Evolutionary conservation across 345 rosid species (phyloP), one percentile per base, ranked within the genome.

Genomic region (Salix exigua): DNA sequence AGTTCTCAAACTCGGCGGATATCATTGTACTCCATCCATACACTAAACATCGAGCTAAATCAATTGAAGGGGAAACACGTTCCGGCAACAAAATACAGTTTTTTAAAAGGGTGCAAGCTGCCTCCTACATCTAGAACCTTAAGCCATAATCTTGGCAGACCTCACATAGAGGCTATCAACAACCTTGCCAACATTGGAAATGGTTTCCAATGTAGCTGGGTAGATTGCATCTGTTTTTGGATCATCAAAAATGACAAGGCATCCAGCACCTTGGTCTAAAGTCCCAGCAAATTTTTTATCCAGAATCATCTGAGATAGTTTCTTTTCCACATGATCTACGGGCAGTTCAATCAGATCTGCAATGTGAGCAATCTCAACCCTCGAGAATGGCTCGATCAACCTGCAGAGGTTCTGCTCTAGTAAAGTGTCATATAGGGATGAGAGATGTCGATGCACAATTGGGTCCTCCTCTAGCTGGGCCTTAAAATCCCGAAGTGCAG

Each of bases 261-360:
- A 96, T 25, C 99, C 99, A 4, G 94, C 97, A 71, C 99, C 97
- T 84, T 96, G 98, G 71, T 93, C 99, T 79, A 93, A 85, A 3
- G 97, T 96, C 66, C 98, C 98, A 1, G 98, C 98, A 75, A 96
- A 92, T 82, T 93, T 96, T 91, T 93, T 96, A 77, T 96, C 99
- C 71, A 93, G 84, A 68, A 93, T 93, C 97, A 96, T 96, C 88
- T 96, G 96, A 25, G 98, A 96, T 68, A 93, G 87, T 77, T 93
- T 93, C 85, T 93, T 96, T 88, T 96, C 98, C 77, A 96, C 97
- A 21, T 93, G 94, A 64, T 92, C 96, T 0, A 85, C 67, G 0
- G 94, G 94, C 71, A 91, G 79, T 72, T 79, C 97, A n/a, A 93
- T 93, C 80, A 93, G 84, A 69, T 91, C 93, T 19, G 96, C 97